A percentile compares a stretch with the other conserved stretches of the same genome.
phyloP scores from a whole-genome alignment of 345 rosid genomes.

The Ceriops zippeliana region DNA sequence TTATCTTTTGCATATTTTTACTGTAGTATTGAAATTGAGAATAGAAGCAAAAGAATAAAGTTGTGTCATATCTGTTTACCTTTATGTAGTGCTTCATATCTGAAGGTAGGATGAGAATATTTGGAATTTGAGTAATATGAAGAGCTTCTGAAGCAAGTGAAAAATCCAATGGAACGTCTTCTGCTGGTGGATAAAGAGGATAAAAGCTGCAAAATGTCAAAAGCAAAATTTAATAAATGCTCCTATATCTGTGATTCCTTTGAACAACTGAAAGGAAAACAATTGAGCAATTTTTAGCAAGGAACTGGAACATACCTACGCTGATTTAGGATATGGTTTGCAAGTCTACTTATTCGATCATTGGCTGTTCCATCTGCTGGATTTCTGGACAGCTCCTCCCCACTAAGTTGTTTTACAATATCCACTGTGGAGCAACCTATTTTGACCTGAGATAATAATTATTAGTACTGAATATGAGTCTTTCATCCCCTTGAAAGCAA shows the following conservation, averaged over 20 bases:
- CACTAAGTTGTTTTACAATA: slow-evolving; percentile 76
- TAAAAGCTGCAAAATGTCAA: slow-evolving; percentile 53
- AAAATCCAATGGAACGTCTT: slow-evolving; percentile 69
- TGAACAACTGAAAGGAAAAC: not conserved
- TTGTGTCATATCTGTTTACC: slow-evolving; percentile 31
- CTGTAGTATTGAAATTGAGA: not conserved
- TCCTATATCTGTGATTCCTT: no score
- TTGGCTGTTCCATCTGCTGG: slow-evolving; percentile 48
- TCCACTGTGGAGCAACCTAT: slow-evolving; percentile 88
- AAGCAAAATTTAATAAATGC: no score
- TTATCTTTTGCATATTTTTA: not conserved
- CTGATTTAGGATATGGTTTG: slow-evolving; percentile 71
- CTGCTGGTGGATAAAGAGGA: slow-evolving; percentile 84
- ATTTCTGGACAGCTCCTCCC: slow-evolving; percentile 78
- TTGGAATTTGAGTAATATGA: slow-evolving; percentile 49
- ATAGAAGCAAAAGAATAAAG: not conserved
- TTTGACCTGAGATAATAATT: slow-evolving; percentile 59
- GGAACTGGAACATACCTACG: slow-evolving; percentile 44
- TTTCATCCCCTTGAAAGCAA: not conserved
- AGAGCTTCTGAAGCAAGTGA: slow-evolving; percentile 71
- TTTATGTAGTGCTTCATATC: slow-evolving; percentile 78
- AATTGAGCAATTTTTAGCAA: not conserved
- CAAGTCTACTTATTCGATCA: slow-evolving; percentile 86
- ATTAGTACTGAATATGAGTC: slow-evolving; percentile 3
- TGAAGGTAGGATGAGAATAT: slow-evolving; percentile 76